phyloP scores from a whole-genome alignment of 2,329 filamentous ascomycete genomes.

The Gremmenia infestans region DNA sequence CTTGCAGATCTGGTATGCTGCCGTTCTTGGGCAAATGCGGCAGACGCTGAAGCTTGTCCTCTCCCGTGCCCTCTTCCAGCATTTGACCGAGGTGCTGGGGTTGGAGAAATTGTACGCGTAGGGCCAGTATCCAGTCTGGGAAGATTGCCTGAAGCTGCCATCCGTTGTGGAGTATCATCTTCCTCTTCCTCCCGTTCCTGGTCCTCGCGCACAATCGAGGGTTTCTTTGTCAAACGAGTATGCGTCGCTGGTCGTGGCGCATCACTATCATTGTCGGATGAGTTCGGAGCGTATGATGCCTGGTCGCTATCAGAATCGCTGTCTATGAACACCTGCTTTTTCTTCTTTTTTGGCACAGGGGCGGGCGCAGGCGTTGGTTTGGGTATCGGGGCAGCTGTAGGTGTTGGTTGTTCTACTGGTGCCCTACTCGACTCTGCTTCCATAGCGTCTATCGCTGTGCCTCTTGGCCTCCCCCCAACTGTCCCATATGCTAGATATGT shows the following conservation, averaged over 20 bases:
- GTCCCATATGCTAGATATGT: conserved; percentile 44
- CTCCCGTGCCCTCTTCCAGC: conserved; percentile 23
- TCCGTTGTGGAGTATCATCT: conserved; percentile 20
- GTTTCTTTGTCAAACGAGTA: conserved; percentile 34
- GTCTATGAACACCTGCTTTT: conserved; percentile 18
- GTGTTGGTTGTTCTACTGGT: conserved; percentile 1
- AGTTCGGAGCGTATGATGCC: conserved; percentile 21
- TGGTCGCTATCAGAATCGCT: conserved; percentile 27
- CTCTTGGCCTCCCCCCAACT: conserved; percentile 46
- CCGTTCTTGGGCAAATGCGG: conserved; percentile 16
- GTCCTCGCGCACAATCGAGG: conserved; percentile 44
- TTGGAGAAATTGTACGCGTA: conserved; percentile 22
- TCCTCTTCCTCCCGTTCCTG: conserved; percentile 37
- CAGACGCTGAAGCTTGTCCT: conserved; percentile 21
- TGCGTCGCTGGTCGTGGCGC: conserved; percentile 9
- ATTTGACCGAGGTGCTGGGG: conserved; percentile 21
- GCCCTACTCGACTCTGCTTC: conserved; percentile 16
- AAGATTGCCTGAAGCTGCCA: conserved; percentile 4
- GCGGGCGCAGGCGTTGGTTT: conserved; percentile 1
- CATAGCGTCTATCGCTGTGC: conserved; percentile 40
- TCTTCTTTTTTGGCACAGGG: conserved; percentile 18
- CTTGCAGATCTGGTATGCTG: conserved; percentile 21
- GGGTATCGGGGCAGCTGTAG: conserved; percentile 1
- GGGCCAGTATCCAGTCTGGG: conserved; percentile 7
- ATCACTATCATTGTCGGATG: conserved; percentile 30